A percentile compares a stretch with the other conserved stretches of the same genome.
phyloP scores from a whole-genome alignment of 495 filamentous ascomycete genomes.

The Lasiosphaeria hispida region DNA sequence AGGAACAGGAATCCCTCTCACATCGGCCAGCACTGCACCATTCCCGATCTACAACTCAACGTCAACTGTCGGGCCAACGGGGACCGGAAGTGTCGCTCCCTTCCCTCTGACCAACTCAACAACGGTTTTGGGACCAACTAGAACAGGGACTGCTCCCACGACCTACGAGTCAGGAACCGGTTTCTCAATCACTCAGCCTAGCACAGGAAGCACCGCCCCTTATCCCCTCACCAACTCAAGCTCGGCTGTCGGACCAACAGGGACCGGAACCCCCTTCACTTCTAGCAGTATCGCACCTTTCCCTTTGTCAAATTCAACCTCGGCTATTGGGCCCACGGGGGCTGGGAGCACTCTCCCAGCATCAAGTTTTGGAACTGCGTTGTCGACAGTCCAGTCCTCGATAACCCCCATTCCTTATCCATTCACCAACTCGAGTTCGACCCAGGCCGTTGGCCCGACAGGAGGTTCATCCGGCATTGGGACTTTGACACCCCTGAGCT shows the following conservation, averaged over 20 bases:
- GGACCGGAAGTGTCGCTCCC: conserved; percentile 7
- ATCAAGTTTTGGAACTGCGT: background rate
- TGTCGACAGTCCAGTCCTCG: background rate
- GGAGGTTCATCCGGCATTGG: background rate
- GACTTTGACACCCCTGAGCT: background rate
- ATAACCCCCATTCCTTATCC: conserved; percentile 7
- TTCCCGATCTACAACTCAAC: conserved; percentile 23
- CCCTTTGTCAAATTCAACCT: conserved; percentile 14
- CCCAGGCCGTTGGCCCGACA: conserved; percentile 3
- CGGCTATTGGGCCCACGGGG: background rate
- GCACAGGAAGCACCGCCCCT: background rate
- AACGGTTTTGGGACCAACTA: conserved; percentile 11
- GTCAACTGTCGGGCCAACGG: background rate
- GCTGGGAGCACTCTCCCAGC: background rate
- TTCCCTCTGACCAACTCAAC: conserved; percentile 19
- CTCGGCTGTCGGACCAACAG: background rate
- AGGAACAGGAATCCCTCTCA: background rate
- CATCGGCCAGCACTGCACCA: background rate
- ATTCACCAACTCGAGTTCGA: conserved; percentile 5
- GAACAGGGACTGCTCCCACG: background rate
- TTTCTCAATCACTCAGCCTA: background rate
- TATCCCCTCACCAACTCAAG: conserved; percentile 13
- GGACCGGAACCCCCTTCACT: background rate
- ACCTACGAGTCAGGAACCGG: background rate
- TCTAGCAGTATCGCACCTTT: conserved; percentile 8